A percentile compares a stretch with the other conserved stretches of the same genome.
These are phyloP conservation scores for Abelmoschus esculentus DNA, from an alignment of 345 rosid genomes.

Conservation along the genomic window DNA sequence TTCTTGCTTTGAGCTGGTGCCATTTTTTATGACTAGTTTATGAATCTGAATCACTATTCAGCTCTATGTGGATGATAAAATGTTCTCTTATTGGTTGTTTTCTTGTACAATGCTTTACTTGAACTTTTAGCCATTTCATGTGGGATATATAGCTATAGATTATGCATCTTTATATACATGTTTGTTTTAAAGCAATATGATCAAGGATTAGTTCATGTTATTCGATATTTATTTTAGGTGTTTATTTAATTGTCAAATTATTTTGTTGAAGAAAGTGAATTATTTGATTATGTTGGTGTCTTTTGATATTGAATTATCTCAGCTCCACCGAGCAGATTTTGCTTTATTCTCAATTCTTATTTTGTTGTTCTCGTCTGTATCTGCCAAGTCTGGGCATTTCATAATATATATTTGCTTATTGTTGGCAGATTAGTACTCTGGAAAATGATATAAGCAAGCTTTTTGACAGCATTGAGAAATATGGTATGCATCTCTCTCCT, in stretches of 20 bases:
- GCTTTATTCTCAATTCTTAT: neutral
- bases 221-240: too few relatives aligned
- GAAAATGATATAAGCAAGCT: constrained; percentile 71
- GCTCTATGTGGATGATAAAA: neutral
- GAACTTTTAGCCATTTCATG: neutral
- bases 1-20: neutral
- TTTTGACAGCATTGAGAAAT: constrained; percentile 73
- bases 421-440: constrained; percentile 54
- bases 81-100: neutral
- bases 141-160: constrained; percentile 1
- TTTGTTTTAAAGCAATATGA: neutral
- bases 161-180: neutral
- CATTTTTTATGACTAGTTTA: neutral
- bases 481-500: constrained; percentile 42
- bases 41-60: neutral
- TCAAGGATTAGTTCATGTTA: neutral
- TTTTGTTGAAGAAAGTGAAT: neutral
- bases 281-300: neutral
- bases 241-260: neutral
- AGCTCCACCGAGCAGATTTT: neutral
- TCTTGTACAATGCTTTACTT: neutral
- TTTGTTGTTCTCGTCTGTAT: constrained; percentile 3
- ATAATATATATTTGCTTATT: constrained; percentile 10
- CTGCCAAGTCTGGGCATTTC: neutral
- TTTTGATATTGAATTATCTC: neutral